A percentile compares a stretch with the other conserved stretches of the same genome.
Conservation (phyloP, 176 grass and related monocot genomes). For the Ensete ventricosum region DNA sequence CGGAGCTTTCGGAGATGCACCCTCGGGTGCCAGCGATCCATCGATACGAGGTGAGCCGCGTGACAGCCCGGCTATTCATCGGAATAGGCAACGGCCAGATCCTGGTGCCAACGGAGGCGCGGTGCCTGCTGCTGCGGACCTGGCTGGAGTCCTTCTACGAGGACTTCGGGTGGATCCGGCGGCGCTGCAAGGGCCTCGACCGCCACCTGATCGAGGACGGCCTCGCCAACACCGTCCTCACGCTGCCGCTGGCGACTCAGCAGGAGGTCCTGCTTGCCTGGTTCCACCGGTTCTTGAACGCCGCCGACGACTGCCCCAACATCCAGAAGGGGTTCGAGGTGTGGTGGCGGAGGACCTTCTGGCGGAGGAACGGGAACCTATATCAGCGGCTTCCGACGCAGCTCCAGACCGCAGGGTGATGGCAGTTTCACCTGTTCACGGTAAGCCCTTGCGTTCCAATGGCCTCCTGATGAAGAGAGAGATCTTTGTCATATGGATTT, state of each 20-base stretch:
- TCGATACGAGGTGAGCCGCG: slow-evolving; percentile 78
- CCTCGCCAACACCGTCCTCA: slow-evolving; percentile 80
- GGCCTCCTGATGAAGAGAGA: too few relatives aligned
- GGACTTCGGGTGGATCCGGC: slow-evolving; percentile 93
- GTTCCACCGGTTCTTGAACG: slow-evolving; percentile 91
- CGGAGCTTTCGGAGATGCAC: slow-evolving; percentile 60
- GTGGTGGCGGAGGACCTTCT: slow-evolving; percentile 89
- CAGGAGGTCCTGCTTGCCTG: slow-evolving; percentile 82
- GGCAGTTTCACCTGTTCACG: too few relatives aligned
- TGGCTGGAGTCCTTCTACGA: slow-evolving; percentile 94
- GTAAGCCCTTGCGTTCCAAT: too few relatives aligned
- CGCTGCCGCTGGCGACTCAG: slow-evolving; percentile 61
- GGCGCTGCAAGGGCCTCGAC: slow-evolving; percentile 78
- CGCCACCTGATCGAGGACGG: slow-evolving; percentile 88
- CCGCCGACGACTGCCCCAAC: slow-evolving; percentile 88
- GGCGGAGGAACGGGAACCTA: slow-evolving; percentile 64
- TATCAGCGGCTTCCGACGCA: slow-evolving; percentile 35
- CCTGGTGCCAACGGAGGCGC: slow-evolving; percentile 72
- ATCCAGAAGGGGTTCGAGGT: slow-evolving; percentile 95
- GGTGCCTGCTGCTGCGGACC: slow-evolving; percentile 68
- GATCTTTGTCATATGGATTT: too few relatives aligned
- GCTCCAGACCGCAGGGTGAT: too few relatives aligned
- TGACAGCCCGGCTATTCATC: slow-evolving; percentile 64
- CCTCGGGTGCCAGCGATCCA: slow-evolving; percentile 74
- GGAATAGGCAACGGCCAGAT: slow-evolving; percentile 88